phyloP scores from a whole-genome alignment of 2,329 filamentous ascomycete species.

The Aspergillus persii region DNA sequence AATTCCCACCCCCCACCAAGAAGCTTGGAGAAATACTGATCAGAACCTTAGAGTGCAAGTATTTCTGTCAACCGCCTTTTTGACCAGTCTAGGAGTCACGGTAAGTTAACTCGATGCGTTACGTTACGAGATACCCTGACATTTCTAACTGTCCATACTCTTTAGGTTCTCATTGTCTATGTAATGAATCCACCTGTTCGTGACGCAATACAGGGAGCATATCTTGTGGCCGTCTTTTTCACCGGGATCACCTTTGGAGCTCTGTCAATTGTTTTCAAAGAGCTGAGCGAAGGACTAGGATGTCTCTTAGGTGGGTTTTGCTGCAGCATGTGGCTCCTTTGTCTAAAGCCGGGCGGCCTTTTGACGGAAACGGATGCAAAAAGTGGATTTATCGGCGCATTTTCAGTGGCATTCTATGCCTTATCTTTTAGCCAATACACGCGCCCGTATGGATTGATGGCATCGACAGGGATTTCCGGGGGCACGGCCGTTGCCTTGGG shows the following conservation, averaged over 20 bases:
- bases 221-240: constrained; percentile 73
- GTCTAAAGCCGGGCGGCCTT: constrained; percentile 72
- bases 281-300: constrained; percentile 79
- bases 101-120: constrained; percentile 34
- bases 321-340: constrained; percentile 85
- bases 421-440: constrained; percentile 78
- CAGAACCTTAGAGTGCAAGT: constrained; percentile 59
- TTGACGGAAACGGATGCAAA: constrained; percentile 62
- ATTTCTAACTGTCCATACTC: not conserved
- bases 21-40: constrained; percentile 14
- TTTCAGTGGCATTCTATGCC: constrained; percentile 67
- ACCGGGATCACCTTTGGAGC: constrained; percentile 73
- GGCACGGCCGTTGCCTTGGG: constrained; percentile 77
- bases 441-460: constrained; percentile 73
- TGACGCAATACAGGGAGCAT: constrained; percentile 77
- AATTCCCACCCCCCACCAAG: constrained; percentile 2
- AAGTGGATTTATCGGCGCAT: constrained; percentile 70
- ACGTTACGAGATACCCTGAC: not conserved
- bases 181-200: constrained; percentile 78
- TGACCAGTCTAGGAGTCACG: constrained; percentile 69
- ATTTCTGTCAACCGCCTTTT: constrained; percentile 74
- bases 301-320: constrained; percentile 86
- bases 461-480: constrained; percentile 74
- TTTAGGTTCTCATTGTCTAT: constrained; percentile 74
- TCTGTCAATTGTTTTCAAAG: constrained; percentile 72